Evolutionary conservation across 352 stramenopile genomes (phyloP), one percentile per base, ranked within the genome.

Genomic region (Globisporangium spiculum): DNA sequence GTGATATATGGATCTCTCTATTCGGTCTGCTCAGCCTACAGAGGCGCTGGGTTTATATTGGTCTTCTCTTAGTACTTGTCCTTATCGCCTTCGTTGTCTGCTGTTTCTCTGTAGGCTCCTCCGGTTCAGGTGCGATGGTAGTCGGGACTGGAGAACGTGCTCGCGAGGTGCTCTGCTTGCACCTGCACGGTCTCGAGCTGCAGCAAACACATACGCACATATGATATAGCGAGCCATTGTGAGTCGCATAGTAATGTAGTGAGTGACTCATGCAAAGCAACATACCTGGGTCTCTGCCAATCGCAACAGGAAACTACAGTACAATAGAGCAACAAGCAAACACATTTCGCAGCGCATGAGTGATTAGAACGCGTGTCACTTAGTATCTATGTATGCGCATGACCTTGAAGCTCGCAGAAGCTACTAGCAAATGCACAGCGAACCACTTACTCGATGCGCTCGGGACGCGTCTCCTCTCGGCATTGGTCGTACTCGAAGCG

Each of bases 121-220:
- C 24, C 5, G 16, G 44, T 55, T 68, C 52, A 75, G n/a, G 67
- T 61, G 52, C 78, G 78, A 56, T 93, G 85, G 65, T 91, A 93
- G 63, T 88, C 68, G 3, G 83, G 83, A 63, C 79, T 84, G 6
- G 85, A 88, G 62, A 91, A 92, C 7, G 81, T 86, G 22, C 65
- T 71, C 6, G 72, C 69, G 52, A 91, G 70, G 63, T 93, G 85
- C 61, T 86, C 63, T 14, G 83, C 83, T 65, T 93, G 85, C 52
- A 93, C 79, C 66, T 88, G 56, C 46, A 93, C 80, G 2, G 85
- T 93, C 62, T 93, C 85, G 36, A 93, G 67, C 79, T 93, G 63
- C 30, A 41, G 16, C 10, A 44, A 55, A 20, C 22, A 69, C 2
- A 46, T 32, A 32, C 3, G 27, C 55, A 30, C 16, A 53, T 14